These are phyloP conservation scores for Pseudocercospora cruenta DNA, from an alignment of 2,329 filamentous ascomycete genomes.

Conservation along the genomic window DNA sequence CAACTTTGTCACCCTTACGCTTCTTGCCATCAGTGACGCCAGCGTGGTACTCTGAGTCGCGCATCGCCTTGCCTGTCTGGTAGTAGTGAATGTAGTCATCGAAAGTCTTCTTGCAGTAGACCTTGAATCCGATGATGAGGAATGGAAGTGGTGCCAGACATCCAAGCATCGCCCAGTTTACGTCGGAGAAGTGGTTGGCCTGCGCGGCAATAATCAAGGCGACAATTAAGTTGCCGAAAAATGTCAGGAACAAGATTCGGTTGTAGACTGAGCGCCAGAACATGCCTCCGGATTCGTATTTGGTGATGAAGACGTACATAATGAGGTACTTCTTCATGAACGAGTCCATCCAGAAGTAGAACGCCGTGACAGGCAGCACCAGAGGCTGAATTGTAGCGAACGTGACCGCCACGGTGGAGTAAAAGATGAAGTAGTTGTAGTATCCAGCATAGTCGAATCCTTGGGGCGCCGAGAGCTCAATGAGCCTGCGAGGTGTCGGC, in stretches of 20 bases:
- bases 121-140: slow-evolving; percentile 80
- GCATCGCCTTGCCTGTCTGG: slow-evolving; percentile 65
- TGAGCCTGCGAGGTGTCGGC: slow-evolving; percentile 87
- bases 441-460: slow-evolving; percentile 94
- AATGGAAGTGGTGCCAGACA: slow-evolving; percentile 73
- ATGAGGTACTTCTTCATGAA: slow-evolving; percentile 94
- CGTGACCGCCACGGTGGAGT: slow-evolving; percentile 83
- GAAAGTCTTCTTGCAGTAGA: slow-evolving; percentile 75
- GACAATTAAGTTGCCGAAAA: slow-evolving; percentile 78
- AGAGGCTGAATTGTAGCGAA: slow-evolving; percentile 86
- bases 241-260: slow-evolving; percentile 79
- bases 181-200: slow-evolving; percentile 24
- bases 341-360: slow-evolving; percentile 87
- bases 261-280: slow-evolving; percentile 95
- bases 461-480: slow-evolving; percentile 89
- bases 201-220: slow-evolving; percentile 70
- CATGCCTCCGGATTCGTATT: slow-evolving; percentile 90
- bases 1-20: slow-evolving; percentile 66
- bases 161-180: slow-evolving; percentile 63
- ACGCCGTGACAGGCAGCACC: slow-evolving; percentile 78
- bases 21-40: slow-evolving; percentile 44
- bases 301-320: slow-evolving; percentile 90
- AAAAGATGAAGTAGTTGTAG: slow-evolving; percentile 98
- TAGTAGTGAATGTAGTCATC: slow-evolving; percentile 83
- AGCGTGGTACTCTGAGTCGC: slow-evolving; percentile 36